phyloP scores from a whole-genome alignment of 139 green algal genomes.

The Tetraselmis chui region DNA sequence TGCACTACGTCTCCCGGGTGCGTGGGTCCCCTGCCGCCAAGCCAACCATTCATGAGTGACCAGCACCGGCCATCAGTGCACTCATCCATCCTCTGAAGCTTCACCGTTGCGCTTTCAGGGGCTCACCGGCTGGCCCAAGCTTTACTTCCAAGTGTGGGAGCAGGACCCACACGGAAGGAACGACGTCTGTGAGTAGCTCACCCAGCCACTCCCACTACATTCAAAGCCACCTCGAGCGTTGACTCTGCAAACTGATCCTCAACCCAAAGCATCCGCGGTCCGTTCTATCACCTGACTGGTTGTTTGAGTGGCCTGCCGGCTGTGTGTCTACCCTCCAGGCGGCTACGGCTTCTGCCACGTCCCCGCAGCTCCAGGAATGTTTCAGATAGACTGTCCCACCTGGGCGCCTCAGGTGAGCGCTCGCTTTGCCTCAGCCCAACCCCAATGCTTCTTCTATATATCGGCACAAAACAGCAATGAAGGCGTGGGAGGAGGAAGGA shows the following conservation, averaged over 20 bases:
- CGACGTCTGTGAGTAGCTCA: conserved; percentile 54
- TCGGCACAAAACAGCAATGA: not conserved
- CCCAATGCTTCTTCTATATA: not conserved
- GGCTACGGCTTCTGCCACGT: conserved; percentile 76
- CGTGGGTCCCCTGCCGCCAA: too few relatives aligned
- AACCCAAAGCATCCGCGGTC: too few relatives aligned
- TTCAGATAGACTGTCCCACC: conserved; percentile 53
- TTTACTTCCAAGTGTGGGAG: conserved; percentile 74
- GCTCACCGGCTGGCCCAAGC: conserved; percentile 65
- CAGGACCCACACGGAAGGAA: conserved; percentile 56
- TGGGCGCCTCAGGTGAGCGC: conserved; percentile 58
- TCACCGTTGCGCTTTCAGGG: conserved; percentile 12
- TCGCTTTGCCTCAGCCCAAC: too few relatives aligned
- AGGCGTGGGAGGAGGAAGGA: not conserved
- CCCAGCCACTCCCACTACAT: too few relatives aligned
- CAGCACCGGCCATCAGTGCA: too few relatives aligned
- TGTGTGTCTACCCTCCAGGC: conserved; percentile 22
- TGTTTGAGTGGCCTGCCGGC: too few relatives aligned
- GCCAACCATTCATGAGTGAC: too few relatives aligned
- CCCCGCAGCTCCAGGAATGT: conserved; percentile 55
- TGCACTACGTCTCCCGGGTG: conserved; percentile 55
- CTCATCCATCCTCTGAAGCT: not conserved
- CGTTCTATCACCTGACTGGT: too few relatives aligned
- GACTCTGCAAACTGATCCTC: too few relatives aligned
- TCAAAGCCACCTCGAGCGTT: too few relatives aligned